phyloP scores from a whole-genome alignment of 1,139 yeast genomes.

The Yamadazyma sp. region DNA sequence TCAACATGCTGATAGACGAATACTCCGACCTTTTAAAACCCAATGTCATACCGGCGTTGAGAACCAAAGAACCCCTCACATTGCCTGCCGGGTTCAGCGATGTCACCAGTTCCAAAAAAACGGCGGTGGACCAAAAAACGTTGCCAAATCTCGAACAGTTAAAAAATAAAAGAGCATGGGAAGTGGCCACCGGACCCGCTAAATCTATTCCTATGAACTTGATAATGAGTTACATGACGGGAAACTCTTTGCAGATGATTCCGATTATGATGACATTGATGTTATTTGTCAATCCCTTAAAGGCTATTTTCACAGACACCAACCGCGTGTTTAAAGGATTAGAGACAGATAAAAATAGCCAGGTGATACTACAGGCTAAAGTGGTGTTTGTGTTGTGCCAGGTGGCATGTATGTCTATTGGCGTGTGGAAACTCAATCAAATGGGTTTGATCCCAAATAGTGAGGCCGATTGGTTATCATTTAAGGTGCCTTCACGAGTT shows the following conservation, averaged over 20 bases:
- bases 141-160: constrained; percentile 26
- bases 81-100: constrained; percentile 23
- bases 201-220: constrained; percentile 86
- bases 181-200: constrained; percentile 78
- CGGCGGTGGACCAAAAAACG: constrained; percentile 5
- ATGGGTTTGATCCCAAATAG: constrained; percentile 93
- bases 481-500: constrained; percentile 47
- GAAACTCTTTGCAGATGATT: constrained; percentile 83
- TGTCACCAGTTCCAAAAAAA: constrained; percentile 6
- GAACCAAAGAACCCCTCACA: constrained; percentile 11
- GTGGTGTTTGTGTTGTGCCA: constrained; percentile 55
- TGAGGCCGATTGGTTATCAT: constrained; percentile 87
- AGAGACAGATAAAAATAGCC: constrained; percentile 34
- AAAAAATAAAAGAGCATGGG: constrained; percentile 78
- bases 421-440: constrained; percentile 77
- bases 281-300: constrained; percentile 76
- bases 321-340: constrained; percentile 42
- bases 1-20: constrained; percentile 2
- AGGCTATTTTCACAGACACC: constrained; percentile 62
- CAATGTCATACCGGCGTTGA: constrained; percentile 12
- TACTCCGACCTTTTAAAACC: constrained; percentile 20
- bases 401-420: constrained; percentile 65
- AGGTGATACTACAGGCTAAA: constrained; percentile 43
- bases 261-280: constrained; percentile 89
- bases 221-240: constrained; percentile 92